These are phyloP conservation scores for Corylus avellana DNA, from an alignment of 306 rosid genomes.

Conservation along the genomic window DNA sequence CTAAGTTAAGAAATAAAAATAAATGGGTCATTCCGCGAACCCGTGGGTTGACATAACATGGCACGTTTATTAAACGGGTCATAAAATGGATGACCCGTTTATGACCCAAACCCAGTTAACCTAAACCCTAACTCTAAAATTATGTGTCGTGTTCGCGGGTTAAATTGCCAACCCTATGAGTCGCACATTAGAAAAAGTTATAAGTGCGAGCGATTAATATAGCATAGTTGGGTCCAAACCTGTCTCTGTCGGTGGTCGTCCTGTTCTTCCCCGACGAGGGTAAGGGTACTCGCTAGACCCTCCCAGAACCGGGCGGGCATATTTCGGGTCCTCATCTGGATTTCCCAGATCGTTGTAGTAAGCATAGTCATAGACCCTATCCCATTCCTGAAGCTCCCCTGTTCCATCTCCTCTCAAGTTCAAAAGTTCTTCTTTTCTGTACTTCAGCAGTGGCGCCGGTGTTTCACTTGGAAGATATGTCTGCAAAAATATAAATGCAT, in stretches of 20 bases:
- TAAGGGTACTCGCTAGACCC: slow-evolving; percentile 76
- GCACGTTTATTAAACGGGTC: no score
- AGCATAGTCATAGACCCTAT: slow-evolving; percentile 81
- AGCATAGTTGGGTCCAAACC: slow-evolving; percentile 30
- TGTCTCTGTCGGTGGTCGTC: slow-evolving; percentile 48
- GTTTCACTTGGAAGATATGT: slow-evolving; percentile 71
- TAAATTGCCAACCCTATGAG: no score
- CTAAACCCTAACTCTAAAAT: no score
- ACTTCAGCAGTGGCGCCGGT: slow-evolving; percentile 55
- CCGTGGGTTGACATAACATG: no score
- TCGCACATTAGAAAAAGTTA: no score
- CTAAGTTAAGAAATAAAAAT: no score
- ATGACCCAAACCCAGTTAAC: no score
- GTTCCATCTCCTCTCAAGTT: slow-evolving; percentile 69
- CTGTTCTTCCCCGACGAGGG: slow-evolving; percentile 84
- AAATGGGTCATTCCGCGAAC: no score
- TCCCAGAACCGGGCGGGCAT: slow-evolving; percentile 75
- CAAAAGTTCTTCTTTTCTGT: slow-evolving; percentile 66
- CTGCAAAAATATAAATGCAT: slow-evolving; percentile 31
- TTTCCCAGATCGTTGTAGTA: slow-evolving; percentile 65
- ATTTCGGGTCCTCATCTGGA: slow-evolving; percentile 50
- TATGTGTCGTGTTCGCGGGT: no score
- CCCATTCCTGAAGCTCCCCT: slow-evolving; percentile 64
- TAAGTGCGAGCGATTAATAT: no score
- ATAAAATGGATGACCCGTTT: no score